Evolutionary conservation across 306 rosid genomes (phyloP), one percentile per base, ranked within the genome.

Genomic region (Dalbergia oliveri): DNA sequence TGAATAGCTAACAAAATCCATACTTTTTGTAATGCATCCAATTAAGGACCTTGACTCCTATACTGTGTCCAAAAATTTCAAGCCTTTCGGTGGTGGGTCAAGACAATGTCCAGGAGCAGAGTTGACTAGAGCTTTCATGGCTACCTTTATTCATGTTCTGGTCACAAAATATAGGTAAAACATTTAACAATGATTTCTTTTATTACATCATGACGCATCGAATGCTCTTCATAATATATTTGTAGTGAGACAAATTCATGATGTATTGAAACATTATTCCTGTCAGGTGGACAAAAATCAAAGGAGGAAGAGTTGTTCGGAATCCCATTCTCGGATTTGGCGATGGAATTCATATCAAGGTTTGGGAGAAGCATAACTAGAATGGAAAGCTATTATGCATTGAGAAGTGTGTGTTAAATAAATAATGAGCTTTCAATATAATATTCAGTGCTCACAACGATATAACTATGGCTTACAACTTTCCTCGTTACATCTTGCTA

Each of bases 81-180:
- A 43, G 75, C 88, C 90, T 3, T 87, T 87, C 18, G 88, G 90
- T 31, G 85, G 86, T 69, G 88, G 88, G 69, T 2, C 5, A 15
- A 67, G 85, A 31, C 86, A 79, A 39, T 84, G 88, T 59, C 83
- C 78, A 4, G 88, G 90, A 10, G 75, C 86, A 2, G 87, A 82
- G 57, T 76, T 69, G 54, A 62, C 67, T 8, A 71, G 72, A 69
- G 78, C 62, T 4, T 79, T 84, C 66, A 21, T 80, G 64, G 81
- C 87, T 73, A 79, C 61, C 16, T 88, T 82, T 43, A 26, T 88
- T 21, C 88, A 88, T 78, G 78, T 80, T 61, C 51, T 88, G 79
- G 84, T 82, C 84, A 84, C 87, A 9, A 79, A 79, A 68, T 79
- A 87, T 11, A 82, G 83, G 88, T 87, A 45, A 78, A 13, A 11